phyloP scores from a whole-genome alignment of 129 eudicot genomes.

The Erigeron canadensis region DNA sequence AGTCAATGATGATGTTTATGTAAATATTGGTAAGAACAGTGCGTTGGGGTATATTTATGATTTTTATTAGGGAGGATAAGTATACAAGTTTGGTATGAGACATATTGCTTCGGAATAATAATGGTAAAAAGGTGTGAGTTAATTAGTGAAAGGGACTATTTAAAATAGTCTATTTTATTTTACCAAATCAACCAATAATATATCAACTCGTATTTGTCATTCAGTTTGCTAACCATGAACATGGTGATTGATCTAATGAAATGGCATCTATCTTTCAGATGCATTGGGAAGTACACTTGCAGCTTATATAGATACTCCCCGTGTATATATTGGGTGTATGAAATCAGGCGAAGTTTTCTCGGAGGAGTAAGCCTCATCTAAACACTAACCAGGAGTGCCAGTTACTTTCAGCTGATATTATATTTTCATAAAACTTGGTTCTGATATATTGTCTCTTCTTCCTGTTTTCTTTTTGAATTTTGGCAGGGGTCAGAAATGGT shows the following conservation, averaged over 20 bases:
- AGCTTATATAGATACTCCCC: constrained; percentile 68
- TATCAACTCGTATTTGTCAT: neutral
- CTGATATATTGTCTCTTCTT: constrained; percentile 1
- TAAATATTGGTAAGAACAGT: constrained; percentile 67
- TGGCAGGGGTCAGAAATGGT: constrained; percentile 90
- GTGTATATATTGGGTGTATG: constrained; percentile 96
- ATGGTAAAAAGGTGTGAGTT: too few species aligned
- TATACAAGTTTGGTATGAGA: too few species aligned
- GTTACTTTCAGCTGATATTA: constrained; percentile 3
- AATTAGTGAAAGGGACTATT: neutral
- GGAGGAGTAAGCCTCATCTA: constrained; percentile 62
- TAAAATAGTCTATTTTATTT: too few species aligned
- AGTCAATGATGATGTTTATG: constrained; percentile 83
- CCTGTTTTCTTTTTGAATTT: constrained; percentile 20
- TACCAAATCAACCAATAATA: neutral
- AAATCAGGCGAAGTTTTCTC: constrained; percentile 98
- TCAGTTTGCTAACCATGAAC: neutral
- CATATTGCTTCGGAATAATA: too few species aligned
- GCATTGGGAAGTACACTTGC: constrained; percentile 73
- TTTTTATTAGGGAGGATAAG: neutral
- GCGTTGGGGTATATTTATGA: neutral
- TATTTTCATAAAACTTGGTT: constrained; percentile 9
- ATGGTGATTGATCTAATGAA: neutral
- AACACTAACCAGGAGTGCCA: neutral
- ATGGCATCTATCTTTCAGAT: constrained; percentile 50